A percentile compares a stretch with the other conserved stretches of the same genome.
Evolutionary conservation across 78 protist genomes (phyloP).

Genomic region (Dictyostelium citrinum): DNA sequence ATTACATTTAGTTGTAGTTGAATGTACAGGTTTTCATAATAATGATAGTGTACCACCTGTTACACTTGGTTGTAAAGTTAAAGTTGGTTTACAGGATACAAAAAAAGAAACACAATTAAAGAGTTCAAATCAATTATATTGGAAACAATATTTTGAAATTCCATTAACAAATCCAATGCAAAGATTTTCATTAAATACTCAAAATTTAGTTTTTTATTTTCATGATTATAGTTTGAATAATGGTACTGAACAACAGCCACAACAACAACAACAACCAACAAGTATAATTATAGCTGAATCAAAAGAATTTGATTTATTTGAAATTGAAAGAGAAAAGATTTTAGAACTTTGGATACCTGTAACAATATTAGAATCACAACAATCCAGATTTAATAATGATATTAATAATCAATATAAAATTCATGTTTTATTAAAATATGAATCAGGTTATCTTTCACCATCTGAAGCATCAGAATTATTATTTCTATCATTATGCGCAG

Average conservation of each 20-base stretch:
- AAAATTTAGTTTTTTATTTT: slow-evolving; percentile 12
- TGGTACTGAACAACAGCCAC: not conserved
- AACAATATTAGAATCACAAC: not conserved
- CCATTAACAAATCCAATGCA: slow-evolving; percentile 44
- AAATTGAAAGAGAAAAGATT: slow-evolving; percentile 33
- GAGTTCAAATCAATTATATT: not conserved
- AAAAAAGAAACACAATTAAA: slow-evolving; percentile 14
- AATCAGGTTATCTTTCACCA: slow-evolving; percentile 7
- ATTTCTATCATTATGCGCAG: slow-evolving; percentile 41
- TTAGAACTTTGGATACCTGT: slow-evolving; percentile 12
- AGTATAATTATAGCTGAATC: slow-evolving; percentile 26
- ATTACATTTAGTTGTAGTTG: slow-evolving; percentile 13
- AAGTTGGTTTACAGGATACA: slow-evolving; percentile 9
- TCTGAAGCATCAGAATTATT: slow-evolving; percentile 45
- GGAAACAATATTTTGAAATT: slow-evolving; percentile 64
- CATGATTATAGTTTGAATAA: slow-evolving; percentile 1
- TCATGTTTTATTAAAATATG: slow-evolving; percentile 19
- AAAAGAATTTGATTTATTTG: slow-evolving; percentile 34
- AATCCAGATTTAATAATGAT: not conserved
- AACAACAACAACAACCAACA: not conserved
- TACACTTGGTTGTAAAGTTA: slow-evolving; percentile 26
- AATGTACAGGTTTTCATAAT: slow-evolving; percentile 13
- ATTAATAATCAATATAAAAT: not conserved
- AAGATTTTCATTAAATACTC: slow-evolving; percentile 30
- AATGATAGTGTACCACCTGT: not conserved